A percentile compares a stretch with the other conserved stretches of the same genome.
phyloP scores from a whole-genome alignment of 1,284 basidiomycete genomes.

The Naganishia albida region DNA sequence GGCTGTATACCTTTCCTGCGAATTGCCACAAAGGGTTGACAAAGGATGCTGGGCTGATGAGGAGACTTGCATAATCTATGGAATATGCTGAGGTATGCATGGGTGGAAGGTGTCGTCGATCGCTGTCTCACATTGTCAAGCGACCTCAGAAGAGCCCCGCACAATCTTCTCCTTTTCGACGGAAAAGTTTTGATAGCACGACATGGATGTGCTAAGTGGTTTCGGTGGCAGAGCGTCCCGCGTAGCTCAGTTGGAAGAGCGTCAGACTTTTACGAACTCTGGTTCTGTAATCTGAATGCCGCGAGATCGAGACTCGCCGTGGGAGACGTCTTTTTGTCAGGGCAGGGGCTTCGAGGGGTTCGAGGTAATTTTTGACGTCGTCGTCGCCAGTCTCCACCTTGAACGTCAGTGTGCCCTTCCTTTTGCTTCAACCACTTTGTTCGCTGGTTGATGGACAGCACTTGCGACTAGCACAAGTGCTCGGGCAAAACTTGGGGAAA shows the following conservation, averaged over 20 bases:
- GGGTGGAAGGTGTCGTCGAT: neutral
- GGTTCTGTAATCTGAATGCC: conserved; percentile 24
- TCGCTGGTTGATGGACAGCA: too few species aligned
- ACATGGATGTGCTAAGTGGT: too few species aligned
- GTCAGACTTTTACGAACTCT: conserved; percentile 28
- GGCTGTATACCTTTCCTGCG: neutral
- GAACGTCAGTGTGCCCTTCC: too few species aligned
- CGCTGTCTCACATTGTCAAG: neutral
- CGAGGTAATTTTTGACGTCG: too few species aligned
- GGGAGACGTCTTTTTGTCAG: conserved; percentile 1
- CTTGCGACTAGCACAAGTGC: too few species aligned
- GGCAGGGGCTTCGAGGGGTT: too few species aligned
- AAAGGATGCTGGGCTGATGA: neutral
- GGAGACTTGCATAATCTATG: neutral
- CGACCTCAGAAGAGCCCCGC: neutral
- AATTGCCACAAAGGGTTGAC: neutral
- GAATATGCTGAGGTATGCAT: too few species aligned
- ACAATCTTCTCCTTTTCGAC: neutral
- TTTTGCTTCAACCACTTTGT: too few species aligned
- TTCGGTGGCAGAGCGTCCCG: conserved; percentile 12
- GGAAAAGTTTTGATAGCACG: too few species aligned
- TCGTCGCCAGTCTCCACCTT: too few species aligned
- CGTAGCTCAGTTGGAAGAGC: conserved; percentile 31
- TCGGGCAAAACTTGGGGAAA: too few species aligned
- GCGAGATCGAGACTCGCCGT: conserved; percentile 30